phyloP scores from a whole-genome alignment of 2,329 filamentous ascomycete genomes.

The Fusarium globosum region DNA sequence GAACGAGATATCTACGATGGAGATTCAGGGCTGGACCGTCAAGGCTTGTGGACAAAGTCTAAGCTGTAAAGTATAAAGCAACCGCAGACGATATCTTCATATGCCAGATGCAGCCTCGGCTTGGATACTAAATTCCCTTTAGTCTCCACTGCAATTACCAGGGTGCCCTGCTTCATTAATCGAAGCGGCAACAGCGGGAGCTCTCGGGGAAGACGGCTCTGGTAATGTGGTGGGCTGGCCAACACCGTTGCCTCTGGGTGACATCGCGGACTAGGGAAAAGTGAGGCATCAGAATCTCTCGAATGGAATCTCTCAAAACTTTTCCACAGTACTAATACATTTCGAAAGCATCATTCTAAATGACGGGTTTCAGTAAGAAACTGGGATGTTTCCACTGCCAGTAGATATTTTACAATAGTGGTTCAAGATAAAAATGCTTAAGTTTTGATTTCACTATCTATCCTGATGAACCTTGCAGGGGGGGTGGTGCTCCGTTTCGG shows the following conservation, averaged over 20 bases:
- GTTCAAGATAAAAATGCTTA: neutral
- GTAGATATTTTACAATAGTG: neutral
- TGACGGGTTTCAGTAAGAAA: neutral
- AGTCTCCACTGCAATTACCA: constrained; percentile 10
- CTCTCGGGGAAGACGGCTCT: constrained; percentile 22
- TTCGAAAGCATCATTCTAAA: too few species aligned
- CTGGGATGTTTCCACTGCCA: neutral
- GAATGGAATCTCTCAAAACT: neutral
- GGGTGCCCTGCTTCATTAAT: constrained; percentile 10
- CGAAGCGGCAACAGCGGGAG: constrained; percentile 16
- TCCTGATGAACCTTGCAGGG: neutral
- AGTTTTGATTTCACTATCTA: neutral
- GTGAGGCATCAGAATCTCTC: neutral
- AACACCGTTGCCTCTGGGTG: constrained; percentile 9
- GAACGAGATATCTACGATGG: constrained; percentile 91
- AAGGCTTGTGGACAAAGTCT: constrained; percentile 62
- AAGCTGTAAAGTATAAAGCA: constrained; percentile 58
- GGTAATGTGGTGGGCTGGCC: constrained; percentile 7
- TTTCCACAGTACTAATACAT: neutral
- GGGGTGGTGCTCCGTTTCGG: neutral
- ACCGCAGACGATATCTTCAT: constrained; percentile 31
- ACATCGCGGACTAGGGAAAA: neutral
- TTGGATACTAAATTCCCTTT: constrained; percentile 13
- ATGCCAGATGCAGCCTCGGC: constrained; percentile 44
- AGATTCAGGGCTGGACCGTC: constrained; percentile 70